Conservation (phyloP, 2,329 filamentous ascomycete species). For the Talaromyces sp. region DNA sequence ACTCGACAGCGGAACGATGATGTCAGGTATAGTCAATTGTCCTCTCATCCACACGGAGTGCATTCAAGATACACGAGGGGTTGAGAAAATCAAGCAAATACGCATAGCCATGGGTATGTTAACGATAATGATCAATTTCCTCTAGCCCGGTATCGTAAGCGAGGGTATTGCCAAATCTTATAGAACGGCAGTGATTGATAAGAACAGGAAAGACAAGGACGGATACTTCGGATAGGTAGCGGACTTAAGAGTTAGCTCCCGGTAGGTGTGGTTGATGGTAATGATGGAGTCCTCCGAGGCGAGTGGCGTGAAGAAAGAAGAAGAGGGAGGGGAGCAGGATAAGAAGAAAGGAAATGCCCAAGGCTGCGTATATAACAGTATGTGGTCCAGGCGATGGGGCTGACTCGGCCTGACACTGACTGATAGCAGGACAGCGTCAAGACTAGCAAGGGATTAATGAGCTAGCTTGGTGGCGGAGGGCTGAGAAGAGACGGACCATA, state of each 20-base stretch:
- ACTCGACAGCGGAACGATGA: neutral
- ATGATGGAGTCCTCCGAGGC: neutral
- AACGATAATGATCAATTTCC: neutral
- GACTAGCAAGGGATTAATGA: neutral
- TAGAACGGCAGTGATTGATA: neutral
- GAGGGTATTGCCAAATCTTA: neutral
- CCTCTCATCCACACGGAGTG: neutral
- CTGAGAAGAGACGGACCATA: neutral
- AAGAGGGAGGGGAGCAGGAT: no score
- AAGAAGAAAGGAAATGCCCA: no score
- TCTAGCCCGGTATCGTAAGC: neutral
- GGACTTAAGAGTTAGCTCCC: slow-evolving; percentile 5
- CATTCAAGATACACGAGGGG: slow-evolving; percentile 1
- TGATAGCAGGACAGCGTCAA: neutral
- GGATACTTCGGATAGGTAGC: neutral
- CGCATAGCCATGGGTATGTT: neutral
- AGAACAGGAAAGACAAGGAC: neutral
- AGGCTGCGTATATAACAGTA: neutral
- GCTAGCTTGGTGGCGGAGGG: neutral
- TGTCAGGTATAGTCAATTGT: neutral
- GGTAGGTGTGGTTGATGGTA: neutral
- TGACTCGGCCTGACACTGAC: neutral
- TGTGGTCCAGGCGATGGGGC: neutral
- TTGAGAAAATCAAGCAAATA: neutral
- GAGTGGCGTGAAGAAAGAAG: neutral